These are phyloP conservation scores for Suillus fuscotomentosus DNA, from an alignment of 768 basidiomycete genomes.

Conservation along the genomic window DNA sequence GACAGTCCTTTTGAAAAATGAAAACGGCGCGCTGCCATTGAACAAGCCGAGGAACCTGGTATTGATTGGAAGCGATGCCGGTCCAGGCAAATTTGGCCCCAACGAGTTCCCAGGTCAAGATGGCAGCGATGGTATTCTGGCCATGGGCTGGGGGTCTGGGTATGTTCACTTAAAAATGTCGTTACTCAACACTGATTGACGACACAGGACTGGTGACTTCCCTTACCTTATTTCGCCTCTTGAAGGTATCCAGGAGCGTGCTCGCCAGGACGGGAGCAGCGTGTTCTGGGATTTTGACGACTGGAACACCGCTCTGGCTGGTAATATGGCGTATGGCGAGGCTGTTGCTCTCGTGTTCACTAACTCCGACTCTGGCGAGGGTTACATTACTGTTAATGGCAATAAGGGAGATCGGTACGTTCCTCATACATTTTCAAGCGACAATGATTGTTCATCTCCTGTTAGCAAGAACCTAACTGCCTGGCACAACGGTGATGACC, in stretches of 20 bases:
- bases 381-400: conserved; percentile 75
- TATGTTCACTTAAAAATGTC: conserved; percentile 9
- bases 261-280: conserved; percentile 57
- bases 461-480: conserved; percentile 64
- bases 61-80: conserved; percentile 56
- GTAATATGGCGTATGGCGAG: conserved; percentile 42
- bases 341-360: conserved; percentile 74
- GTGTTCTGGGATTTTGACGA: conserved; percentile 66
- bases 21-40: conserved; percentile 51
- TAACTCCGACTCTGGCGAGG: conserved; percentile 76
- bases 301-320: conserved; percentile 52
- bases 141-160: conserved; percentile 89
- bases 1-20: conserved; percentile 77
- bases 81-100: conserved; percentile 61
- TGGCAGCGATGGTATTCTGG: conserved; percentile 65
- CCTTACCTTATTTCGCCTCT: conserved; percentile 77
- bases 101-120: conserved; percentile 62
- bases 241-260: conserved; percentile 69
- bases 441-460: not conserved
- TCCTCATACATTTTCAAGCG: not conserved
- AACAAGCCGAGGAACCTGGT: conserved; percentile 51
- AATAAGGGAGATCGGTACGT: conserved; percentile 70
- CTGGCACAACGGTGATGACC: conserved; percentile 70
- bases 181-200: not conserved
- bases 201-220: conserved; percentile 56